Evolutionary conservation across 202 grass and related monocot genomes (phyloP).

Genomic region (Panicum hallii): DNA sequence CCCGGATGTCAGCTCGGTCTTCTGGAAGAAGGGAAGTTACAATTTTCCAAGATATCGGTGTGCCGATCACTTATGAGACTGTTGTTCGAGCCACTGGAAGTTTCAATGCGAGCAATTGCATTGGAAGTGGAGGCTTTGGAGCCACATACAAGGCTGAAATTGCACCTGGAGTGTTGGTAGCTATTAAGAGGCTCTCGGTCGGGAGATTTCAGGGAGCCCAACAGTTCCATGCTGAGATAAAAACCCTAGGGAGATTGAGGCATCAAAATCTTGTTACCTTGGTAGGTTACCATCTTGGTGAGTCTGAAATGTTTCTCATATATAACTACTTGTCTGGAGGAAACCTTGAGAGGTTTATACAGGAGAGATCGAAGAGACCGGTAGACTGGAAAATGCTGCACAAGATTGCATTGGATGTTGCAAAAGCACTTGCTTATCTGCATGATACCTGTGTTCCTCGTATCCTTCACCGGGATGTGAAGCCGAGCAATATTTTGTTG

Average conservation of each 20-base stretch:
- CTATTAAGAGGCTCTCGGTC: slow-evolving; percentile 95
- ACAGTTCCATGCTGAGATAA: slow-evolving; percentile 97
- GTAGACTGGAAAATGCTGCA: slow-evolving; percentile 91
- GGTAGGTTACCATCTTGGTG: slow-evolving; percentile 94
- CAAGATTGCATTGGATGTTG: slow-evolving; percentile 94
- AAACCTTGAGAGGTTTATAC: slow-evolving; percentile 96
- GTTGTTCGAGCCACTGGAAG: slow-evolving; percentile 85
- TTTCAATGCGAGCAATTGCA: slow-evolving; percentile 97
- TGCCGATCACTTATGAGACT: slow-evolving; percentile 75
- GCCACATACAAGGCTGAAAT: slow-evolving; percentile 99
- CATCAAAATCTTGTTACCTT: slow-evolving; percentile 93
- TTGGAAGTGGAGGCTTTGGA: slow-evolving; percentile 97
- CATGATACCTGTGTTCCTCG: slow-evolving; percentile 91
- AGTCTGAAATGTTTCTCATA: slow-evolving; percentile 99
- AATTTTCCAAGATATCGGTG: slow-evolving; percentile 83
- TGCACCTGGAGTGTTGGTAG: slow-evolving; percentile 89
- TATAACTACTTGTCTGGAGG: slow-evolving; percentile 96
- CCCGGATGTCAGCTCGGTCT: slow-evolving; percentile 53
- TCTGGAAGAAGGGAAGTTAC: slow-evolving; percentile 80
- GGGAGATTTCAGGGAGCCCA: slow-evolving; percentile 90
- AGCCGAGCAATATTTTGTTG: slow-evolving; percentile 97
- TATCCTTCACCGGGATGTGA: slow-evolving; percentile 93
- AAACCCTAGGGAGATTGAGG: slow-evolving; percentile 86
- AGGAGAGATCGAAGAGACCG: slow-evolving; percentile 80
- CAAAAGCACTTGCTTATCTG: slow-evolving; percentile 85